Evolutionary conservation across 1,139 yeast species (phyloP).

Genomic region (Hemisphaericaspora xylanilytica): DNA sequence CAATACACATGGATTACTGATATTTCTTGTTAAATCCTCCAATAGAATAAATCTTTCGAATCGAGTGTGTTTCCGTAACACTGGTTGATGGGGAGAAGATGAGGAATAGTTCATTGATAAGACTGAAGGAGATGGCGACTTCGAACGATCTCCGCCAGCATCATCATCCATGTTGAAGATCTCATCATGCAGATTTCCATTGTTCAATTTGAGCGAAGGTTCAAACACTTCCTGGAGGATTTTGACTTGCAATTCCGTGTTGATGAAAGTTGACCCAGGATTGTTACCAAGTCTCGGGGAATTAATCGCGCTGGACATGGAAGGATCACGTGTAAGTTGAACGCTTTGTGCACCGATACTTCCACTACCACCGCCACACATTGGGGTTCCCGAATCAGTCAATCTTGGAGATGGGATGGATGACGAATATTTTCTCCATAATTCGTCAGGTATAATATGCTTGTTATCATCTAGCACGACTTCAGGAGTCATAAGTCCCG

Average conservation of each 20-base stretch:
- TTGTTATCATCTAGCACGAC: slow-evolving; percentile 85
- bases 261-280: slow-evolving; percentile 35
- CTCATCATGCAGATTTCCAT: slow-evolving; percentile 3
- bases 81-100: slow-evolving; percentile 6
- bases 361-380: background rate
- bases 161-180: slow-evolving; percentile 11
- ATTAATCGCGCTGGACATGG: slow-evolving; percentile 12
- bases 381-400: slow-evolving; percentile 1
- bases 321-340: slow-evolving; percentile 7
- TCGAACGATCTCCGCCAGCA: slow-evolving; percentile 1
- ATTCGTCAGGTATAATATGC: slow-evolving; percentile 81
- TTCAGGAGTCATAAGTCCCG: slow-evolving; percentile 55
- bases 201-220: slow-evolving; percentile 18
- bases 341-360: slow-evolving; percentile 1
- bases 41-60: slow-evolving; percentile 82
- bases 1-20: slow-evolving; percentile 83
- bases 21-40: slow-evolving; percentile 85
- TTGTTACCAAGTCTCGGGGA: slow-evolving; percentile 13
- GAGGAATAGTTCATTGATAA: slow-evolving; percentile 1
- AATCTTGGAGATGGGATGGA: slow-evolving; percentile 50
- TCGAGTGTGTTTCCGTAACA: slow-evolving; percentile 44
- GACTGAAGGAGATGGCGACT: slow-evolving; percentile 6
- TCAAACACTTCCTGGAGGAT: slow-evolving; percentile 40
- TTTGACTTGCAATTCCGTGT: slow-evolving; percentile 40
- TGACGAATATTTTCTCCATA: slow-evolving; percentile 62